Base-by-base conservation (phyloP, 345 rosid genomes). In the Passiflora organensis region DNA sequence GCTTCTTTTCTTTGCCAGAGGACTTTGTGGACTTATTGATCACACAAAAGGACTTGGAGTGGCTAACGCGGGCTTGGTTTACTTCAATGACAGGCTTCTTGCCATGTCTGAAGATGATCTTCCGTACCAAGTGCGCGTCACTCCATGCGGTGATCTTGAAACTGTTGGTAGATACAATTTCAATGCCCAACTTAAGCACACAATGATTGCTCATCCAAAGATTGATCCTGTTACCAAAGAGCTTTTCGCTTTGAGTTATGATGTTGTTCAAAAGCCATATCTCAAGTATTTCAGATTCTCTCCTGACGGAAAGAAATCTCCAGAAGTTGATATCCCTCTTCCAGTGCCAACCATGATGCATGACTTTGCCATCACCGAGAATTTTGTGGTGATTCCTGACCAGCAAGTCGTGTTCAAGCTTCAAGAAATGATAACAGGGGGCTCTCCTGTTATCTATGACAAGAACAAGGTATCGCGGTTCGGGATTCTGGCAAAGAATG, bases 171-270 rank as follows among this genome's bases (percentile, higher is more conserved):
- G 98, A 19, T 86, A 78, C 77, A 55, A 76, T 64, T 91, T 91
- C 62, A 66, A 66, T 21, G 78, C 82, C 2, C 89, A 88, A 24
- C 75, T 91, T 1, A 58, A 67, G 8, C 75, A 83, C 10, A 66
- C 95, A 0, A 91, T 91, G 98, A 91, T 91, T 59, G 98, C 98
- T 0, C 98, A 91, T 65, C 98, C 98, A 0, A 91, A 91, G 43
- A 49, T 86, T 15, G 98, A 91, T 49, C 93, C 98, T 0, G 56
- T 56, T 12, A 59, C 96, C 10, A 76, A 82, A 23, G 89, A 91
- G 64, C 69, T 91, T 1, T 88, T 86, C 22, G 90, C 95, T 14
- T 69, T 91, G 23, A 86, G 91, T 71, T 91, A 88, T 63, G 89
- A 91, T 61, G 90, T 91, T 22, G 72, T 86, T 18, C 78, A 74